phyloP scores from a whole-genome alignment of 306 rosid genomes.

The Malus sieversii region DNA sequence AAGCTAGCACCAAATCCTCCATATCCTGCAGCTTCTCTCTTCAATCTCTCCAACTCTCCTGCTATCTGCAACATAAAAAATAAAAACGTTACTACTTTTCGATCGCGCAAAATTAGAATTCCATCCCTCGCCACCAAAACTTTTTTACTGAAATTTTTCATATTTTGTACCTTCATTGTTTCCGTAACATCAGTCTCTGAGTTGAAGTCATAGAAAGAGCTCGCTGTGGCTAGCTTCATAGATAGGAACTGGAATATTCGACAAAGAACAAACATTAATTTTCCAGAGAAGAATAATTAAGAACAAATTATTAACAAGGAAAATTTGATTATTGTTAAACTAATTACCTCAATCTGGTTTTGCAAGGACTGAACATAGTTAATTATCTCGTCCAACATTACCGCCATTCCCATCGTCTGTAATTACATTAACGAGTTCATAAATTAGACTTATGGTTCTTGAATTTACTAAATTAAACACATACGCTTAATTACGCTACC shows the following conservation, averaged over 20 bases:
- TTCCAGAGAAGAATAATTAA: neutral
- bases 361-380: constrained; percentile 96
- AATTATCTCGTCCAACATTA: constrained; percentile 95
- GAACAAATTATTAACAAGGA: neutral
- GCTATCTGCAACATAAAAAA: constrained; percentile 49
- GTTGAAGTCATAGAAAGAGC: constrained; percentile 68
- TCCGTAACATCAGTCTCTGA: constrained; percentile 62
- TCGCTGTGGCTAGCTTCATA: constrained; percentile 87
- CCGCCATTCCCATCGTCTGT: constrained; percentile 98
- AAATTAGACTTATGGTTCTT: neutral
- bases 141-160: neutral
- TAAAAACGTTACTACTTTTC: neutral
- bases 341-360: constrained; percentile 76
- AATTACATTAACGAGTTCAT: constrained; percentile 13
- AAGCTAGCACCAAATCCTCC: constrained; percentile 52
- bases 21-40: constrained; percentile 45
- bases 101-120: neutral
- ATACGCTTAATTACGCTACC: neutral
- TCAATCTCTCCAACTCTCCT: constrained; percentile 51
- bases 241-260: constrained; percentile 71
- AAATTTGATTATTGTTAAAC: neutral
- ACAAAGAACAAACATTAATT: neutral
- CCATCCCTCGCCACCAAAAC: neutral
- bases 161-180: constrained; percentile 55
- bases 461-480: neutral